Evolutionary conservation across 306 rosid species (phyloP).

Genomic region (Inga leiocalycina): DNA sequence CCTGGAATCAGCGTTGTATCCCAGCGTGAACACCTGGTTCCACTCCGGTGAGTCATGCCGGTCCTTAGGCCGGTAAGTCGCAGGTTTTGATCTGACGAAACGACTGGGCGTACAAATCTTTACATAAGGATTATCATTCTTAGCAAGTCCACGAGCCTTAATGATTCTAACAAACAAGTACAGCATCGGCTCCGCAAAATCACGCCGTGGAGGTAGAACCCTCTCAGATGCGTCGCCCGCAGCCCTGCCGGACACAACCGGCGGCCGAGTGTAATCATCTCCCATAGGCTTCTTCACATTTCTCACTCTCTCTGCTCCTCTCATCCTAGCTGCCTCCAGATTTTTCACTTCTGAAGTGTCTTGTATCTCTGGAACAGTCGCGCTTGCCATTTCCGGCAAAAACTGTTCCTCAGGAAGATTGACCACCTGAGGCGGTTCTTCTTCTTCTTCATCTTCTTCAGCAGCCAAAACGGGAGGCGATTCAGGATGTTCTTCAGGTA

Average conservation of each 20-base stretch:
- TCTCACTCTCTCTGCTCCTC: slow-evolving; percentile 59
- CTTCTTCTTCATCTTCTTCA: slow-evolving; percentile 18
- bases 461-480: slow-evolving; percentile 59
- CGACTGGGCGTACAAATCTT: slow-evolving; percentile 61
- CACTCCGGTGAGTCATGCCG: slow-evolving; percentile 75
- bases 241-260: slow-evolving; percentile 49
- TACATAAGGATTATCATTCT: slow-evolving; percentile 58
- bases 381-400: slow-evolving; percentile 36
- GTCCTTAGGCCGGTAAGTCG: slow-evolving; percentile 57
- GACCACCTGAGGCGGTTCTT: slow-evolving; percentile 52
- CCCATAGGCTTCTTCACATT: slow-evolving; percentile 53
- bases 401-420: slow-evolving; percentile 51
- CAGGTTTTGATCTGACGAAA: slow-evolving; percentile 55
- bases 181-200: slow-evolving; percentile 91
- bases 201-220: slow-evolving; percentile 70
- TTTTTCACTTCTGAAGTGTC: slow-evolving; percentile 58
- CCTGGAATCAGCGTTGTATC: slow-evolving; percentile 48
- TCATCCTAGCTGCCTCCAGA: slow-evolving; percentile 55
- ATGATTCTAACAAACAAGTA: slow-evolving; percentile 70
- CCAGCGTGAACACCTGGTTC: slow-evolving; percentile 72
- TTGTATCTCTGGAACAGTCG: slow-evolving; percentile 40
- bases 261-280: slow-evolving; percentile 55
- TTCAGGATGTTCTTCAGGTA: slow-evolving; percentile 36
- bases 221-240: slow-evolving; percentile 41
- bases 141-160: slow-evolving; percentile 69